phyloP scores from a whole-genome alignment of 768 basidiomycete species.

The Lenzites betulinus region DNA sequence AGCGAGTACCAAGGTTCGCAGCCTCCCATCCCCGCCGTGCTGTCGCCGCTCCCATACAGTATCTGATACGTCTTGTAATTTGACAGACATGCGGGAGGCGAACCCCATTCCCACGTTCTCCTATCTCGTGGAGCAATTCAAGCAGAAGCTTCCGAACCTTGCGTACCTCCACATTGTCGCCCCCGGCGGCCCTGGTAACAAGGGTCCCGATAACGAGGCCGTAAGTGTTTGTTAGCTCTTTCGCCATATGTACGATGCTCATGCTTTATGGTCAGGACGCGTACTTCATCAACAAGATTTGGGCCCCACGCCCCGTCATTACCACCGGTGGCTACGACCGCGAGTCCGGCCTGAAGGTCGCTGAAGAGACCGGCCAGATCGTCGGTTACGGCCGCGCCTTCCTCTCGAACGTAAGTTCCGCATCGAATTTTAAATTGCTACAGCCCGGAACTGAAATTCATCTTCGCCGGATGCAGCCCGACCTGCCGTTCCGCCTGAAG shows the following conservation, averaged over 20 bases:
- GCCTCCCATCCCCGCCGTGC: neutral
- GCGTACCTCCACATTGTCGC: conserved; percentile 41
- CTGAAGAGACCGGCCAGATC: conserved; percentile 28
- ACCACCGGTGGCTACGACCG: conserved; percentile 27
- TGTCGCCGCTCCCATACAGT: neutral
- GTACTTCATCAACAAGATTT: conserved; percentile 27
- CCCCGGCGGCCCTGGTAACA: conserved; percentile 13
- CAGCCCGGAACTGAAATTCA: no score
- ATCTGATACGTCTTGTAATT: neutral
- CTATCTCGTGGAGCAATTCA: conserved; percentile 47
- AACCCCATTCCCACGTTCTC: conserved; percentile 58
- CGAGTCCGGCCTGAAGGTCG: conserved; percentile 22
- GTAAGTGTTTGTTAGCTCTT: conserved; percentile 1
- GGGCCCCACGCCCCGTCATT: conserved; percentile 28
- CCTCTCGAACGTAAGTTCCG: conserved; percentile 31
- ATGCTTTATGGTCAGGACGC: conserved; percentile 10
- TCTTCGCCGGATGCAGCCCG: conserved; percentile 36
- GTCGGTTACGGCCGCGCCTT: conserved; percentile 32
- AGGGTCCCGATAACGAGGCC: conserved; percentile 1
- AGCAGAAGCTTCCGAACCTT: conserved; percentile 40
- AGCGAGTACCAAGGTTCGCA: conserved; percentile 16
- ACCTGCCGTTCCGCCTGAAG: conserved; percentile 42
- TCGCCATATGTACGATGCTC: no score
- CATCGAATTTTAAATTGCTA: neutral
- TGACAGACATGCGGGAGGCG: conserved; percentile 47